phyloP scores from a whole-genome alignment of 2,329 filamentous ascomycete genomes.

The Pyrenochaeta sp. region DNA sequence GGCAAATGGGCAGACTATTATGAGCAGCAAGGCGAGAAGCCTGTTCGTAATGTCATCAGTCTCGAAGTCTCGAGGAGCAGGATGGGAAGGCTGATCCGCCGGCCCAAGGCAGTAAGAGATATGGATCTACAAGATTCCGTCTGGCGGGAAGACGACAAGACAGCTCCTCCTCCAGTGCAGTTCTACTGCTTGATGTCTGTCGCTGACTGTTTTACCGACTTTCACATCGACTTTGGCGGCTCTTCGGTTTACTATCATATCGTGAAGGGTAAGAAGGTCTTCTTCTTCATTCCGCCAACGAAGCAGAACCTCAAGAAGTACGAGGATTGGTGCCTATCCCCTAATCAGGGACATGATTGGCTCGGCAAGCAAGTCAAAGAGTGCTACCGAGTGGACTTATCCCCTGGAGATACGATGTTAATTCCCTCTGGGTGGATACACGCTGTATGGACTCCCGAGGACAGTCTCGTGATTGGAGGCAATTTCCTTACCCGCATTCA shows the following conservation, averaged over 20 bases:
- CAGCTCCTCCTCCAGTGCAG: constrained; percentile 68
- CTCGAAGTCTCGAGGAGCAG: constrained; percentile 71
- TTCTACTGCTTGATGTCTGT: constrained; percentile 76
- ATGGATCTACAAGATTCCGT: constrained; percentile 64
- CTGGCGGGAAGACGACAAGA: constrained; percentile 63
- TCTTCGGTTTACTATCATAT: constrained; percentile 77
- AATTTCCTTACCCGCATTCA: constrained; percentile 73
- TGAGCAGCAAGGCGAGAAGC: constrained; percentile 67
- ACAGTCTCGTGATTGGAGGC: constrained; percentile 74
- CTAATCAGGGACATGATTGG: constrained; percentile 71
- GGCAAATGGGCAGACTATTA: constrained; percentile 72
- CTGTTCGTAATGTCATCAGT: constrained; percentile 73
- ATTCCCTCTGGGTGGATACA: constrained; percentile 77
- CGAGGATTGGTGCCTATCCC: constrained; percentile 74
- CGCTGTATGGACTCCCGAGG: constrained; percentile 73
- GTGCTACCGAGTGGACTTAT: constrained; percentile 71
- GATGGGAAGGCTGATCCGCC: constrained; percentile 67
- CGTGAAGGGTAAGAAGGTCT: constrained; percentile 72
- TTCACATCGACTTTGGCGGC: constrained; percentile 75
- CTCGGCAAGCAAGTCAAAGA: constrained; percentile 70
- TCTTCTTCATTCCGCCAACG: constrained; percentile 75
- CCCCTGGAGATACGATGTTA: constrained; percentile 72
- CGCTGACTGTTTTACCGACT: constrained; percentile 74
- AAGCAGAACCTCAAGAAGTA: constrained; percentile 74
- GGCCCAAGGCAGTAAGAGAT: constrained; percentile 70